Percentiles rank a stretch among this genome's conserved stretches.
Evolutionary conservation across 2,329 filamentous ascomycete genomes (phyloP).

Genomic region (Aspergillus ruber): DNA sequence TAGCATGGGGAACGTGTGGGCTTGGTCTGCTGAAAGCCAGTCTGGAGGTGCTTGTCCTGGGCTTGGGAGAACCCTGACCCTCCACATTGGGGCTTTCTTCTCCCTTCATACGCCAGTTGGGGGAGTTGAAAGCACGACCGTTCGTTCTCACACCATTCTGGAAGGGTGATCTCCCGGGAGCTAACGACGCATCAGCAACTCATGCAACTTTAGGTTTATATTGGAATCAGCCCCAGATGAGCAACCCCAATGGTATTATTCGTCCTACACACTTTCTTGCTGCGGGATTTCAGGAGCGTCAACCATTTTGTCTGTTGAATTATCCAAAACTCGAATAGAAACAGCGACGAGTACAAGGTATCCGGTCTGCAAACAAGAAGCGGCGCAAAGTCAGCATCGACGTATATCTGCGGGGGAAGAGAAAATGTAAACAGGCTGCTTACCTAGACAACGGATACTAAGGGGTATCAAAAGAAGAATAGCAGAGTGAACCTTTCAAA

Average conservation of each 20-base stretch:
- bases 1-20: constrained; percentile 29
- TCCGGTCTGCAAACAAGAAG: not conserved
- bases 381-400: not conserved
- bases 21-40: constrained; percentile 25
- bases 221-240: constrained; percentile 12
- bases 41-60: constrained; percentile 23
- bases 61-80: constrained; percentile 20
- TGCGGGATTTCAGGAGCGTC: constrained; percentile 24
- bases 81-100: constrained; percentile 28
- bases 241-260: constrained; percentile 9
- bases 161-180: constrained; percentile 23
- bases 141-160: constrained; percentile 29
- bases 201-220: constrained; percentile 2
- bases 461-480: not conserved
- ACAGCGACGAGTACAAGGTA: not conserved
- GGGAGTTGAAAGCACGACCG: constrained; percentile 33
- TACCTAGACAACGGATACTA: not conserved
- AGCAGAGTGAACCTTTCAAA: not conserved
- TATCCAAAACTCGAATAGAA: not conserved
- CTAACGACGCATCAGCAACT: constrained; percentile 17
- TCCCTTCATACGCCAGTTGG: constrained; percentile 38
- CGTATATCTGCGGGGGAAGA: too few relatives aligned
- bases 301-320: constrained; percentile 21
- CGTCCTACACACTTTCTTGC: constrained; percentile 27
- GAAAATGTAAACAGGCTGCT: not conserved